These are phyloP conservation scores for Grosmannia serpens DNA, from an alignment of 2,329 filamentous ascomycete genomes.

Conservation along the genomic window DNA sequence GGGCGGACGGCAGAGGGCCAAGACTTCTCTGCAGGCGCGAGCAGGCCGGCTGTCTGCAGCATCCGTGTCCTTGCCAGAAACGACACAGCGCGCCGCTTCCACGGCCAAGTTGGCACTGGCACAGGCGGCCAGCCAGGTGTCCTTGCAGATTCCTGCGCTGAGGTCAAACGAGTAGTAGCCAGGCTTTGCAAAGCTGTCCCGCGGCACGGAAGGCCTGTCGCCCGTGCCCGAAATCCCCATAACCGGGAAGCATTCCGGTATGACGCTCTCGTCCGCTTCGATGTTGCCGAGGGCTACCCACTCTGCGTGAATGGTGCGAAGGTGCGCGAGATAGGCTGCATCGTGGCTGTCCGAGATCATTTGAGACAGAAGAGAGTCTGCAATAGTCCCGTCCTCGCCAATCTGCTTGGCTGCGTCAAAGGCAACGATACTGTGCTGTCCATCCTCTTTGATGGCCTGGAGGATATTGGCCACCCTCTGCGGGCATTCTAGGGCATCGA, in stretches of 20 bases:
- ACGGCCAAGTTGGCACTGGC: slow-evolving; percentile 14
- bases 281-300: slow-evolving; percentile 10
- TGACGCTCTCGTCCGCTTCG: slow-evolving; percentile 8
- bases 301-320: slow-evolving; percentile 9
- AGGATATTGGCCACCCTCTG: background rate
- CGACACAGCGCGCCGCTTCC: slow-evolving; percentile 5
- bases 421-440: background rate
- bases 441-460: background rate
- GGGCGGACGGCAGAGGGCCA: slow-evolving; percentile 16
- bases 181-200: slow-evolving; percentile 11
- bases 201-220: slow-evolving; percentile 1
- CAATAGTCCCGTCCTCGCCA: background rate
- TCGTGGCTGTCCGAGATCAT: slow-evolving; percentile 10
- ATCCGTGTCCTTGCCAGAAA: background rate
- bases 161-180: slow-evolving; percentile 17
- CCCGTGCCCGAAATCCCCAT: background rate
- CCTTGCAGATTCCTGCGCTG: slow-evolving; percentile 12
- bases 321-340: slow-evolving; percentile 11
- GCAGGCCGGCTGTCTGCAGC: background rate
- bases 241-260: slow-evolving; percentile 16
- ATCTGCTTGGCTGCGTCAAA: background rate
- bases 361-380: background rate
- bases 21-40: slow-evolving; percentile 4
- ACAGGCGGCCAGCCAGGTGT: slow-evolving; percentile 12
- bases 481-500: background rate